Evolutionary conservation across 1,284 basidiomycete genomes (phyloP).

Genomic region (Phylloporus sp.): DNA sequence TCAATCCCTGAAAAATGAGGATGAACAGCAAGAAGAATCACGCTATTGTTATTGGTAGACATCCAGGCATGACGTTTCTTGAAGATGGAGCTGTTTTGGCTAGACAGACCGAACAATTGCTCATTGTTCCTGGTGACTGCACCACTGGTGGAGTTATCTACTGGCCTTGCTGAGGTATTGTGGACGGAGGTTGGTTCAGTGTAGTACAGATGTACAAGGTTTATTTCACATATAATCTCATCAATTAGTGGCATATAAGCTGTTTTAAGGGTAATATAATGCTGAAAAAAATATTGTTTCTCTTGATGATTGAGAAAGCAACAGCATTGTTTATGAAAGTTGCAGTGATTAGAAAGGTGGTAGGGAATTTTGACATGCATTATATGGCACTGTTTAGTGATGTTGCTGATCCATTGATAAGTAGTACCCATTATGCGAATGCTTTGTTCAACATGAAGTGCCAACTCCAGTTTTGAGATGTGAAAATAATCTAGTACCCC

Average conservation of each 20-base stretch:
- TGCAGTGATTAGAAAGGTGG: not conserved
- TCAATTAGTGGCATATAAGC: not conserved
- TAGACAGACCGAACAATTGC: too few relatives aligned
- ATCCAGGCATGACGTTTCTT: not conserved
- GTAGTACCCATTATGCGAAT: not conserved
- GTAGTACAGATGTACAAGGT: not conserved
- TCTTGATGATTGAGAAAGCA: slow-evolving; percentile 11
- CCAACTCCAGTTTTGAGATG: slow-evolving; percentile 14
- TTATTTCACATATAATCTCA: not conserved
- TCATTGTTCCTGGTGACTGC: too few relatives aligned
- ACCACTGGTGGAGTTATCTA: too few relatives aligned
- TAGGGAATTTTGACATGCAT: slow-evolving; percentile 11
- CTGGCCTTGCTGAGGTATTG: too few relatives aligned
- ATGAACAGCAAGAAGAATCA: not conserved
- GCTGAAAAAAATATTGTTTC: slow-evolving; percentile 5
- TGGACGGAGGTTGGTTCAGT: too few relatives aligned
- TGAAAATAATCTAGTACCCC: slow-evolving; percentile 12
- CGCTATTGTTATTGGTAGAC: slow-evolving; percentile 3
- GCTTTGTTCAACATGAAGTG: slow-evolving; percentile 7
- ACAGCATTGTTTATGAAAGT: slow-evolving; percentile 12
- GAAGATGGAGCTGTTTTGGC: slow-evolving; percentile 9
- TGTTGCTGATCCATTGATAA: slow-evolving; percentile 21
- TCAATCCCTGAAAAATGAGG: slow-evolving; percentile 1
- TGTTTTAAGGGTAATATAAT: slow-evolving; percentile 8
- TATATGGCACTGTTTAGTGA: slow-evolving; percentile 16